Base-by-base conservation (phyloP, 177 flowering plant species). In the Telopea speciosissima region DNA sequence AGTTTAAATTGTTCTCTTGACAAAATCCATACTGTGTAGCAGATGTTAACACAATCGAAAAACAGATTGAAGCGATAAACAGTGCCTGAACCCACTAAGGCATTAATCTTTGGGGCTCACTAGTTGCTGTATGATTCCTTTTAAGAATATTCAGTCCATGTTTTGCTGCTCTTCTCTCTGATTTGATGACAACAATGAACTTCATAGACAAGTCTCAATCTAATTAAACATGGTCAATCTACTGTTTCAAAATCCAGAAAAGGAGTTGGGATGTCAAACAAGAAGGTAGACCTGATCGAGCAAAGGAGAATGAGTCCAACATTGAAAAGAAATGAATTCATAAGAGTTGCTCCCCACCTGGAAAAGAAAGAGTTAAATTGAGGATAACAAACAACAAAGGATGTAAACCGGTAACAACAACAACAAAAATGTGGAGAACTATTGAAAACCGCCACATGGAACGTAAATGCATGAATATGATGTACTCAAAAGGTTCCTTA, bases 301-400 rank as follows among this genome's bases (percentile, higher is more conserved):
- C 91, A 92, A 63, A 92, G 92, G 62, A 94, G 97, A 78, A 94
- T 92, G 63, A 94, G 95, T 14, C 89, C 97, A 72, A 94, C 97
- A 79, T 94, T 92, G 73, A 92, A 92, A 65, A 92, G 92, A 76
- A 94, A 92, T 11, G 97, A 90, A 77, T 92, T 90, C 97, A 91
- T 93, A 23, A 93, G 89, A 66, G 98, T 93, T 28, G 84, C 98
- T 71, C 98, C 98, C 98, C 96, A 93, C 84, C 98, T 93, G 81
- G 49, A 75, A 69, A 36, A 26, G 31, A 72, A 70, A 63, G 11
- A 45, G 49, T 54, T 22, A 17, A 66, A 68, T 68, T 24, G 67
- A 31, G 23, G 61, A 31, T 14, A 63, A 52, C 65, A 73, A 65
- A 13, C 26, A 33, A 74, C 23, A 26, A 23, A 12, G 44, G 36